A percentile compares a stretch with the other conserved stretches of the same genome.
phyloP scores from a whole-genome alignment of 805 yeast genomes.

The Wickerhamomyces strasburgensis region DNA sequence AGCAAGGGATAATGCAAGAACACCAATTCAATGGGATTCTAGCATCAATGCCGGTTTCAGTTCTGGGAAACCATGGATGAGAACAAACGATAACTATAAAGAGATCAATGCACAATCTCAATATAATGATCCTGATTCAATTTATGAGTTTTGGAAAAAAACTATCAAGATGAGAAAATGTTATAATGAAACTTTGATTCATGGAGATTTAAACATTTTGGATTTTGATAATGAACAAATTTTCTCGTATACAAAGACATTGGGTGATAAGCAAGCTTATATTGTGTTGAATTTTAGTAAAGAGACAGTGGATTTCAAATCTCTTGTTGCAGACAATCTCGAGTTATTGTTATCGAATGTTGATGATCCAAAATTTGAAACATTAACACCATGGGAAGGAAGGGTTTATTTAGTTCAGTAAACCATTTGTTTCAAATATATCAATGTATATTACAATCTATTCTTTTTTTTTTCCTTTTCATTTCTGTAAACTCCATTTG shows the following conservation, averaged over 20 bases:
- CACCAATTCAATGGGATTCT: constrained; percentile 53
- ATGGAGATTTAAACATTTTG: constrained; percentile 41
- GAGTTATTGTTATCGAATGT: constrained; percentile 32
- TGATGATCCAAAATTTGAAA: constrained; percentile 21
- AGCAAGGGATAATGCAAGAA: constrained; percentile 50
- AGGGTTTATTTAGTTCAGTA: constrained; percentile 24
- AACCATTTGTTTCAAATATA: no score
- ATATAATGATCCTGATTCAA: constrained; percentile 39
- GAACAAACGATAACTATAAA: constrained; percentile 43
- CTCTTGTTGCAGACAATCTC: constrained; percentile 21
- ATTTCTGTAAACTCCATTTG: constrained; percentile 3
- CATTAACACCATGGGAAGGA: constrained; percentile 41
- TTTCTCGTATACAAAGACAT: constrained; percentile 38
- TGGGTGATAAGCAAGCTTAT: constrained; percentile 29
- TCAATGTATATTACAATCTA: no score
- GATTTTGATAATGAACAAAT: constrained; percentile 39
- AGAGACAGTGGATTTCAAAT: constrained; percentile 28
- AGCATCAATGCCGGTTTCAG: constrained; percentile 44
- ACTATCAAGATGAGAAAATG: constrained; percentile 40
- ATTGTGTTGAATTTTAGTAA: constrained; percentile 41
- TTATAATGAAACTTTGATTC: constrained; percentile 39
- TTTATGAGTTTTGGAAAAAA: constrained; percentile 41
- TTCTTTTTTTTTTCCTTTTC: background rate
- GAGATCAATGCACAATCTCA: constrained; percentile 46
- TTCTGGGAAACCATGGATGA: constrained; percentile 47